These are phyloP conservation scores for Chloropicon primus DNA, from an alignment of 139 green algal species.

Conservation along the genomic window DNA sequence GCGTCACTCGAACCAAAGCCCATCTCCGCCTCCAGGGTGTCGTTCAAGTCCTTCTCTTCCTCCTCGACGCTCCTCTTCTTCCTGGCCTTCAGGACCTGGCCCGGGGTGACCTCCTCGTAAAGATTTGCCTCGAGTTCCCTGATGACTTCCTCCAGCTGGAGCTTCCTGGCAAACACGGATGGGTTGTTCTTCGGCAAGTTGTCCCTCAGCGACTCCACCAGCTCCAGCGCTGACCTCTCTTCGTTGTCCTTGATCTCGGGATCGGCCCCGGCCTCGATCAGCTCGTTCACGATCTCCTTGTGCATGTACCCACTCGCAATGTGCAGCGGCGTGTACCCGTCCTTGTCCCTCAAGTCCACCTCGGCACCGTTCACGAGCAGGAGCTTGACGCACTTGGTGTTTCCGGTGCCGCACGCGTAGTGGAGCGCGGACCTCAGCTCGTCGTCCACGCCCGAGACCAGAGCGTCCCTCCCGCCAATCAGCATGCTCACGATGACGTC, in stretches of 20 bases:
- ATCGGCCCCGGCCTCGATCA: conserved; percentile 48
- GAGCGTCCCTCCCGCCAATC: conserved; percentile 28
- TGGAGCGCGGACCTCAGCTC: conserved; percentile 64
- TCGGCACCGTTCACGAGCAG: conserved; percentile 52
- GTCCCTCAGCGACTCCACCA: conserved; percentile 53
- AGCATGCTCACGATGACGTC: conserved; percentile 37
- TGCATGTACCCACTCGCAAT: conserved; percentile 75
- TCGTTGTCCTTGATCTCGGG: conserved; percentile 37
- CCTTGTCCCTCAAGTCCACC: conserved; percentile 54
- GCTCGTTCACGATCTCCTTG: conserved; percentile 31
- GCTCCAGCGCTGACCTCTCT: conserved; percentile 16
- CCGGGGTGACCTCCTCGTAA: background rate
- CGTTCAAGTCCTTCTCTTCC: background rate
- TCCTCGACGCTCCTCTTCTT: background rate
- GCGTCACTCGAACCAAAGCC: background rate
- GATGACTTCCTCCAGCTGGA: conserved; percentile 47
- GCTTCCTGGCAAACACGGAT: conserved; percentile 40
- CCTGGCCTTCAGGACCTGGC: background rate
- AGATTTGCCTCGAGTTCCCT: background rate
- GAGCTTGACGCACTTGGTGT: conserved; percentile 33
- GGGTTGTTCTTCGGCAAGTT: conserved; percentile 39
- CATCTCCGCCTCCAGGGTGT: background rate
- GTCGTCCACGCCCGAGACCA: conserved; percentile 50
- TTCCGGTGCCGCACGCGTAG: conserved; percentile 58
- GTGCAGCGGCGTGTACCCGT: conserved; percentile 60